Conservation (phyloP, 78 protist species). For the Thecamonas trahens region DNA sequence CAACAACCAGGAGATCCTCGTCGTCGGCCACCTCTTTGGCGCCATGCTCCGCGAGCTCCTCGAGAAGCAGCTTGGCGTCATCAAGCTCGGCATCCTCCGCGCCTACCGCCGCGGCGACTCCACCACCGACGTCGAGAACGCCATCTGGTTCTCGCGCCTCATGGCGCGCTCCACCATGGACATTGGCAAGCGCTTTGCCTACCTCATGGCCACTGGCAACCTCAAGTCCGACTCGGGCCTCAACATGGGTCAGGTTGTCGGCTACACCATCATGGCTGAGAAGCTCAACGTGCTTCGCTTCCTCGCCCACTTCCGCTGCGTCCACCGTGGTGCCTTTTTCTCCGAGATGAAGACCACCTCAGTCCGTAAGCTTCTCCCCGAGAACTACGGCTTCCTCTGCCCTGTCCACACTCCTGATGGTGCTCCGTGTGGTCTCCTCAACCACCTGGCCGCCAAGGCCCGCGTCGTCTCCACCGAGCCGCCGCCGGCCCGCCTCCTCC, state of each 20-base stretch:
- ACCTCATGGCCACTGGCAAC: constrained; percentile 88
- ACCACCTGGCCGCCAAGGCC: constrained; percentile 82
- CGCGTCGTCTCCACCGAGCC: background rate
- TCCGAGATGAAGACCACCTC: constrained; percentile 86
- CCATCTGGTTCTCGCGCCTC: background rate
- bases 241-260: constrained; percentile 81
- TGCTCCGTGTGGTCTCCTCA: constrained; percentile 96
- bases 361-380: constrained; percentile 92
- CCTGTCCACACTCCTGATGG: constrained; percentile 99
- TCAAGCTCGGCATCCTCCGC: no score
- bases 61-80: background rate
- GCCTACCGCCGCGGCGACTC: no score
- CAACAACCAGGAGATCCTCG: constrained; percentile 67
- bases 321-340: constrained; percentile 85
- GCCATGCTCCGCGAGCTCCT: background rate
- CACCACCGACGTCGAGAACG: background rate
- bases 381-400: constrained; percentile 87
- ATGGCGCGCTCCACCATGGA: background rate
- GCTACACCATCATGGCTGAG: constrained; percentile 91
- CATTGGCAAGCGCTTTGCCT: constrained; percentile 29
- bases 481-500: background rate
- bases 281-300: constrained; percentile 84
- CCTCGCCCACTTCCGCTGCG: constrained; percentile 76
- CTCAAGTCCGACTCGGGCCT: constrained; percentile 64
- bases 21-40: constrained; percentile 69